Percentiles rank a stretch among this genome's conserved stretches.
phyloP scores from a whole-genome alignment of 768 basidiomycete genomes.

The Calocera viscosa region DNA sequence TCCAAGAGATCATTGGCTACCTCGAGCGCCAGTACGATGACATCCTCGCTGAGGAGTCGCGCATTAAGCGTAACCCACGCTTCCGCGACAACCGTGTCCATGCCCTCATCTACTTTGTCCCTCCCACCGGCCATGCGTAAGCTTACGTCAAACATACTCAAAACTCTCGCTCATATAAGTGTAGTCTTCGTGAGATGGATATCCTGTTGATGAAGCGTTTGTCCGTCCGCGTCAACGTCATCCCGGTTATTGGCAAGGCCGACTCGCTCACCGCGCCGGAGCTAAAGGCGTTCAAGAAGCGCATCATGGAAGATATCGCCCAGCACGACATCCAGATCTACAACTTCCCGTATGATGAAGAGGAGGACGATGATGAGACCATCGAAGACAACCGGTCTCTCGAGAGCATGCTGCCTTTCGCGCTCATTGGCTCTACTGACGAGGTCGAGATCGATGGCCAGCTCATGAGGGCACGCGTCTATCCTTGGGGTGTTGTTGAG shows the following conservation, averaged over 20 bases:
- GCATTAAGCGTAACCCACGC: constrained; percentile 98
- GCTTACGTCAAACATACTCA: constrained; percentile 27
- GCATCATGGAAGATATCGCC: constrained; percentile 99
- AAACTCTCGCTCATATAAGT: neutral
- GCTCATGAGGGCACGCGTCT: constrained; percentile 81
- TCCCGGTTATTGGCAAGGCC: constrained; percentile 91
- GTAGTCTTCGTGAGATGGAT: constrained; percentile 82
- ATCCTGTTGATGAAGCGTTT: constrained; percentile 98
- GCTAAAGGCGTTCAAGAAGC: constrained; percentile 89
- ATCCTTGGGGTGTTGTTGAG: constrained; percentile 97
- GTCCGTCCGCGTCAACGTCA: constrained; percentile 96
- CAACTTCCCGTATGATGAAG: constrained; percentile 98
- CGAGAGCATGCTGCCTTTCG: constrained; percentile 88
- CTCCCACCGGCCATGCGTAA: constrained; percentile 94
- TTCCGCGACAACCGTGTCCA: constrained; percentile 98
- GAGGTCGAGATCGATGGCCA: constrained; percentile 90
- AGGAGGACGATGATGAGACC: constrained; percentile 98
- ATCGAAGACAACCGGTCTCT: constrained; percentile 95
- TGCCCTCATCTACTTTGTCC: constrained; percentile 93
- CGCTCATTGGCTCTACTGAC: constrained; percentile 93
- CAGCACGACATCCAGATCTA: constrained; percentile 96
- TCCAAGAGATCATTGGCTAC: constrained; percentile 92
- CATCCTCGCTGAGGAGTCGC: constrained; percentile 92
- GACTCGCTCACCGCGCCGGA: constrained; percentile 90
- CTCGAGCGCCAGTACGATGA: constrained; percentile 99